These are phyloP conservation scores for Erodium moschatum DNA, from an alignment of 441 rosid species.

Conservation along the genomic window DNA sequence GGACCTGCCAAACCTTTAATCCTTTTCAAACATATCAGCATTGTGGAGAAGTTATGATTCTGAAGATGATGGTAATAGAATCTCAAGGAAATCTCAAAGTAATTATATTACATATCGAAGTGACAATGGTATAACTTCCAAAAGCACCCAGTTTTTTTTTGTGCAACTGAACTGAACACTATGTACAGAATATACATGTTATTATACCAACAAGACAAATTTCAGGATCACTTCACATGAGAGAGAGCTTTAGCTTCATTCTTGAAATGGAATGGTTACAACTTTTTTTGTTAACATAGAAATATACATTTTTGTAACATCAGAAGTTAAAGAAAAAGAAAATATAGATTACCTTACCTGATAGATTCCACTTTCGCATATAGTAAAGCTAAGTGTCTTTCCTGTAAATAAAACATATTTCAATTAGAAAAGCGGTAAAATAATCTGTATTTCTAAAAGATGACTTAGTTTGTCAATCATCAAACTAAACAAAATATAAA, in stretches of 20 bases:
- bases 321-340: not conserved
- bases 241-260: not conserved
- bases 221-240: not conserved
- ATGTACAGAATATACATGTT: not conserved
- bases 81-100: not conserved
- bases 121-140: not conserved
- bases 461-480: not conserved
- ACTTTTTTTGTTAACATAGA: not conserved
- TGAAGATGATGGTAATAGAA: not conserved
- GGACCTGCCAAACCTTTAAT: not conserved
- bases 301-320: not conserved
- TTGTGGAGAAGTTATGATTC: not conserved
- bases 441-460: not conserved
- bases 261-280: not conserved
- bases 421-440: not conserved
- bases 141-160: not conserved
- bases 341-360: conserved; percentile 5
- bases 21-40: not conserved
- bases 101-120: not conserved
- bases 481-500: conserved; percentile 10
- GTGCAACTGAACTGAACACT: not conserved
- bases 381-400: not conserved
- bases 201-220: not conserved
- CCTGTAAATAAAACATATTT: not conserved
- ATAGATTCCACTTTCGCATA: not conserved